Evolutionary conservation across 164 flowering plant genomes (phyloP).

Genomic region (Paratinospora sagittata): DNA sequence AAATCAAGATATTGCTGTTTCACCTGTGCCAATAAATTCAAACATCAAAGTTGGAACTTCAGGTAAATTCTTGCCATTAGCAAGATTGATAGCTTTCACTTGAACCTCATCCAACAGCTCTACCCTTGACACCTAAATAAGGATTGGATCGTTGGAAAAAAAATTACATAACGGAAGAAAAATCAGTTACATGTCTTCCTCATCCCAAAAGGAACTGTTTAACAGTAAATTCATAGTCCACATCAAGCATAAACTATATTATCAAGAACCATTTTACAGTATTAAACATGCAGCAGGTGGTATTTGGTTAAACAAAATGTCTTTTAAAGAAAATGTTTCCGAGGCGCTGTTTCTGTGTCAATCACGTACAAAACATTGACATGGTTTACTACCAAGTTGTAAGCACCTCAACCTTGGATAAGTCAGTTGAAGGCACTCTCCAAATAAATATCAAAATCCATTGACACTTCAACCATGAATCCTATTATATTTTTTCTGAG

Average conservation of each 20-base stretch:
- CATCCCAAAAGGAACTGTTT: neutral
- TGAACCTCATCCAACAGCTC: conserved; percentile 96
- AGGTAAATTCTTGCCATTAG: conserved; percentile 83
- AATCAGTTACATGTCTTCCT: neutral
- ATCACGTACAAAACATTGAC: too few relatives aligned
- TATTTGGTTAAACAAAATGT: neutral
- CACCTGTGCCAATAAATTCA: conserved; percentile 97
- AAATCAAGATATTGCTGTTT: neutral
- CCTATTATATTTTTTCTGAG: neutral
- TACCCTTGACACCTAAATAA: conserved; percentile 75
- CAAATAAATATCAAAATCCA: too few relatives aligned
- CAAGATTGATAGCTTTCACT: conserved; percentile 83
- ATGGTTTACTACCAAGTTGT: too few relatives aligned
- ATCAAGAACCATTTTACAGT: neutral
- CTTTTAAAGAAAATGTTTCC: too few relatives aligned
- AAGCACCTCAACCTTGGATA: too few relatives aligned
- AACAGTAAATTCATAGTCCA: neutral
- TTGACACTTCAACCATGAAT: too few relatives aligned
- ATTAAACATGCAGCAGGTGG: neutral
- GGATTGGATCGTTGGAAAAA: too few relatives aligned
- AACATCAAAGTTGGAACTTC: conserved; percentile 91
- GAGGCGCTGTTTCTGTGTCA: too few relatives aligned
- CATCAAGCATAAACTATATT: neutral
- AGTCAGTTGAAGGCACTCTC: too few relatives aligned
- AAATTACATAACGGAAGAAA: conserved; percentile 5